Evolutionary conservation across 176 grass and related monocot species (phyloP).

Genomic region (Tuctoria greenei): DNA sequence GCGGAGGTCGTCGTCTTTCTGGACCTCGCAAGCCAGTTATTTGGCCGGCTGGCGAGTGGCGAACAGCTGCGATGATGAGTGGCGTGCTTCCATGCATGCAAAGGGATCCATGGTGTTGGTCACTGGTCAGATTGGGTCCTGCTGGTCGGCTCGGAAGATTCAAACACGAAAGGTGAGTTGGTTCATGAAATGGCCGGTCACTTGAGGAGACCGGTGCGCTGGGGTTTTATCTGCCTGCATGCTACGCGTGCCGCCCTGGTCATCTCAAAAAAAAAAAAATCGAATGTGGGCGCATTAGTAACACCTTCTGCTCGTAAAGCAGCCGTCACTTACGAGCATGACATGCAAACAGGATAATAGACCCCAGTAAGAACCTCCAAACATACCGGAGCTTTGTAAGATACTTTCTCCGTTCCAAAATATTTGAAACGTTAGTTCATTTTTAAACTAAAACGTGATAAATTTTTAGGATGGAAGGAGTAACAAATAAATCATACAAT

Average conservation of each 20-base stretch:
- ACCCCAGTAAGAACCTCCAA: too few relatives aligned
- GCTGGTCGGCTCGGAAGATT: neutral
- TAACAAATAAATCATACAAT: too few relatives aligned
- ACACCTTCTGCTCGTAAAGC: neutral
- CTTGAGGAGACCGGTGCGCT: neutral
- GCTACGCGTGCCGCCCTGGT: slow-evolving; percentile 3
- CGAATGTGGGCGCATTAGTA: neutral
- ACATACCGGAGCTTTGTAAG: too few relatives aligned
- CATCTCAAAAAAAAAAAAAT: neutral
- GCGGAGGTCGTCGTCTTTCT: neutral
- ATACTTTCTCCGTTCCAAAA: too few relatives aligned
- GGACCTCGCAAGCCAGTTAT: slow-evolving; percentile 2
- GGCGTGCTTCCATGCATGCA: neutral
- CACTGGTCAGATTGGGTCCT: slow-evolving; percentile 1
- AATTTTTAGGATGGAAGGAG: too few relatives aligned
- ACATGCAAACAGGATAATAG: too few relatives aligned
- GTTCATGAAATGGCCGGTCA: slow-evolving; percentile 25
- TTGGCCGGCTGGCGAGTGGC: neutral
- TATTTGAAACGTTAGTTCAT: too few relatives aligned
- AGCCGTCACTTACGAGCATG: too few relatives aligned
- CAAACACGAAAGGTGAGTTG: neutral
- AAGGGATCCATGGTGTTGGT: neutral
- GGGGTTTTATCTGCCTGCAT: neutral
- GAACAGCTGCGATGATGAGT: neutral
- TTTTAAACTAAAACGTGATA: too few relatives aligned